phyloP scores from a whole-genome alignment of 768 basidiomycete genomes.

The Psilocybe cyanescens region DNA sequence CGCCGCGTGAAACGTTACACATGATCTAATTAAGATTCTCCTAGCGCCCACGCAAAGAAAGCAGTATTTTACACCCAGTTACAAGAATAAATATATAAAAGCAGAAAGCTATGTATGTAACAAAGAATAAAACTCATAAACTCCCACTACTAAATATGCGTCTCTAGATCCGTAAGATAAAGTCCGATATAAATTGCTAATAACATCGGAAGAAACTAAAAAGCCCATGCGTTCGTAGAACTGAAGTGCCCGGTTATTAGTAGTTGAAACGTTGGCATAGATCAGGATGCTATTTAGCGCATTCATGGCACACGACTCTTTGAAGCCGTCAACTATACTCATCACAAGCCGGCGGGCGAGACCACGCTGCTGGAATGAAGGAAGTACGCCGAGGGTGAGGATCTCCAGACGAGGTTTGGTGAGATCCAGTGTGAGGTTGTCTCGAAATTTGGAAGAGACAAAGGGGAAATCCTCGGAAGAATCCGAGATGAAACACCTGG shows the following conservation, averaged over 20 bases:
- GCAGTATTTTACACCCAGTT: background rate
- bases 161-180: constrained; percentile 41
- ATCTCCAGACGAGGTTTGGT: constrained; percentile 44
- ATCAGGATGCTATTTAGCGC: constrained; percentile 25
- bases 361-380: constrained; percentile 44
- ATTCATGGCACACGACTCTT: constrained; percentile 25
- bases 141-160: constrained; percentile 45
- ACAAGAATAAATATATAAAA: background rate
- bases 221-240: constrained; percentile 52
- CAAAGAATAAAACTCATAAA: constrained; percentile 19
- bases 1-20: constrained; percentile 22
- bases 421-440: constrained; percentile 20
- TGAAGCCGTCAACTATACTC: constrained; percentile 32
- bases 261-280: constrained; percentile 49
- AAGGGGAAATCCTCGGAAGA: constrained; percentile 10
- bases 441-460: constrained; percentile 18
- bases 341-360: constrained; percentile 47
- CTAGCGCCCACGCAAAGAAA: background rate
- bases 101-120: background rate
- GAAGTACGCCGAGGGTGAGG: constrained; percentile 55
- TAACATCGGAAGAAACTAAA: constrained; percentile 33
- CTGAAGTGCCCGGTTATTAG: constrained; percentile 41
- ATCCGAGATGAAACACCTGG: constrained; percentile 15
- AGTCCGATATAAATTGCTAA: constrained; percentile 42
- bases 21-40: constrained; percentile 21